Conservation (phyloP, 2,329 filamentous ascomycete genomes). For the Xylaria sp. region DNA sequence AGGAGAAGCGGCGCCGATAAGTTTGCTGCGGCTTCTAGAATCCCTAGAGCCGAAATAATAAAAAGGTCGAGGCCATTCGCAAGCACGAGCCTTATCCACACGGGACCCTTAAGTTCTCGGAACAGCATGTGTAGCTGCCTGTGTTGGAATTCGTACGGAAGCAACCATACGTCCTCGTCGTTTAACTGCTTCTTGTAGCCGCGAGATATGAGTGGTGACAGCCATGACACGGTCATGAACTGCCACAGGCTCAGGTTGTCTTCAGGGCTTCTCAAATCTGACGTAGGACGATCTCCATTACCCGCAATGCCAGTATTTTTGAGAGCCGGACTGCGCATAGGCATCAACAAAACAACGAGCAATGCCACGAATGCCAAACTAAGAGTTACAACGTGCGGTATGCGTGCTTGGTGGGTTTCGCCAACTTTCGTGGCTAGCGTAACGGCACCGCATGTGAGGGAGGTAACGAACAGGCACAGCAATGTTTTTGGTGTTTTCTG, state of each 20-base stretch:
- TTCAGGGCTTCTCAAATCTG: slow-evolving; percentile 71
- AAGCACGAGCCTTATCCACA: slow-evolving; percentile 70
- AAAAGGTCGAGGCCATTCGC: slow-evolving; percentile 82
- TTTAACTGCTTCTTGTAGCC: slow-evolving; percentile 71
- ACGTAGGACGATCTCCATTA: slow-evolving; percentile 60
- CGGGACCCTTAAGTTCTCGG: slow-evolving; percentile 71
- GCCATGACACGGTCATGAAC: slow-evolving; percentile 86
- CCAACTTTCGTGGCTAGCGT: slow-evolving; percentile 35
- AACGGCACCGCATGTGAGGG: slow-evolving; percentile 42
- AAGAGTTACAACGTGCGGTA: slow-evolving; percentile 45
- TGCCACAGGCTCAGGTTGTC: slow-evolving; percentile 81
- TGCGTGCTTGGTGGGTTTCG: slow-evolving; percentile 40
- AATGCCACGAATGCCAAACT: slow-evolving; percentile 53
- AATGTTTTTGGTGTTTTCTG: slow-evolving; percentile 50
- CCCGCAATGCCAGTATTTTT: slow-evolving; percentile 62
- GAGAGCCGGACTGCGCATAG: slow-evolving; percentile 65
- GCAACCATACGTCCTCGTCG: slow-evolving; percentile 80
- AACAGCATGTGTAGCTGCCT: slow-evolving; percentile 75
- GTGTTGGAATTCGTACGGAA: slow-evolving; percentile 85
- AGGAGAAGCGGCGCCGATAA: slow-evolving; percentile 70
- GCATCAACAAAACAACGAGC: slow-evolving; percentile 68
- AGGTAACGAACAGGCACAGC: slow-evolving; percentile 46
- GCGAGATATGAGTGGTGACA: slow-evolving; percentile 71
- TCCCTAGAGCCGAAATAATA: slow-evolving; percentile 67
- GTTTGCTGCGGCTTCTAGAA: slow-evolving; percentile 63